Base-by-base conservation (phyloP, 2,329 filamentous ascomycete genomes). In the Hymenoscyphus scutula region DNA sequence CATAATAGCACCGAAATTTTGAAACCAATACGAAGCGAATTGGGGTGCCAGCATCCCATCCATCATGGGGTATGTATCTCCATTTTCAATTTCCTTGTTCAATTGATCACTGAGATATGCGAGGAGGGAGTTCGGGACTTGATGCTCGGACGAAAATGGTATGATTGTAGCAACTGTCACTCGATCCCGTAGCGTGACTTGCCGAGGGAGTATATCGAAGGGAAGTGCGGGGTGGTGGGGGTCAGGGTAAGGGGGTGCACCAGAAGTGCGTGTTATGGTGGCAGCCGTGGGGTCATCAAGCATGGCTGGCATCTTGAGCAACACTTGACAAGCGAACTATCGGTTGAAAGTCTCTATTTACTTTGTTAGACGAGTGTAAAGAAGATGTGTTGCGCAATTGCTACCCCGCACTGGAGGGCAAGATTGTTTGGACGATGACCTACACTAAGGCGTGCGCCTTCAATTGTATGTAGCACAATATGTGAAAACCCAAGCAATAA, bases 1-100 rank as follows among this genome's bases (percentile, higher is more conserved):
- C 87, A 91, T 89, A 59, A 91, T 81, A 1, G 88, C 88, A 56
- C 82, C 87, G 70, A 91, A 90, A 69, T 89, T 88, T 56, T 86
- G 85, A 72, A 91, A 90, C 88, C 88, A 91, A 73, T 90, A 90
- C 17, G 82, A 79, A 2, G 83, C 83, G 70, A 91, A 91, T 41
- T 81, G 80, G 7, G 84, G 81, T 2, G 87, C 74, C 1, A 85
- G 76, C 72, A 91, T 81, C 13, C 81, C 78, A 54, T 88, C 82
- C 62, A 85, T 82, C 84, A 90, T 88, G 19, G 88, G 87, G 73
- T 90, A 90, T 1, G 88, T 90, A 71, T 90, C 87, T 25, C 88
- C 88, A 71, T 86, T 86, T 69, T 89, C 86, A 68, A 91, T 90
- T 74, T 91, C 89, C 70, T 84, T 82, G 68, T 89, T 90, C 60